phyloP scores from a whole-genome alignment of 1,139 yeast genomes.

The Kurtzmaniella quercitrusa region DNA sequence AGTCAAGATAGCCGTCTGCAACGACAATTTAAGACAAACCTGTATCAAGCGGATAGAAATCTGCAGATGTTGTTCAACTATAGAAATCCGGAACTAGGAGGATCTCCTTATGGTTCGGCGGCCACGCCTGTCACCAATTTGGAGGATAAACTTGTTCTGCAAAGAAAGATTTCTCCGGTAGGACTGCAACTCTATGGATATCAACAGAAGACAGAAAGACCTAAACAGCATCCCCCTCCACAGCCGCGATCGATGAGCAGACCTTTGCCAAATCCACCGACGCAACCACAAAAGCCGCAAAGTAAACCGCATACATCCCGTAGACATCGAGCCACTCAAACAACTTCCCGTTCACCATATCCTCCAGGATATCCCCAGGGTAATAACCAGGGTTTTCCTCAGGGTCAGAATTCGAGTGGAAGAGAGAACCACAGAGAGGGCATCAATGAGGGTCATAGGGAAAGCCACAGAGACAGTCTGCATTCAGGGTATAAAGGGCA shows the following conservation, averaged over 20 bases:
- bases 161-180: slow-evolving; percentile 6
- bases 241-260: slow-evolving; percentile 7
- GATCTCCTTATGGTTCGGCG: slow-evolving; percentile 15
- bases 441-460: no score
- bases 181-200: slow-evolving; percentile 12
- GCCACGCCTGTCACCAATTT: slow-evolving; percentile 4
- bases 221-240: slow-evolving; percentile 5
- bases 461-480: slow-evolving; percentile 4
- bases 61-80: slow-evolving; percentile 31
- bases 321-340: not conserved
- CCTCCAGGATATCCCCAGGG: not conserved
- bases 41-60: slow-evolving; percentile 2
- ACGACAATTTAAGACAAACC: slow-evolving; percentile 3
- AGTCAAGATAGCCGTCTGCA: not conserved
- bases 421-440: no score
- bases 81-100: slow-evolving; percentile 18
- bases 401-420: not conserved
- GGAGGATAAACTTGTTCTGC: slow-evolving; percentile 1
- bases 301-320: not conserved
- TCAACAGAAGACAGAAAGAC: not conserved
- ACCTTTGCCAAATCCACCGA: slow-evolving; percentile 3
- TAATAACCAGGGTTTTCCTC: not conserved
- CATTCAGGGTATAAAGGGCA: slow-evolving; percentile 5
- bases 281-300: slow-evolving; percentile 4
- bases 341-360: not conserved